Conservation (phyloP, 1,284 basidiomycete genomes). For the Ustanciosporium gigantosporum region DNA sequence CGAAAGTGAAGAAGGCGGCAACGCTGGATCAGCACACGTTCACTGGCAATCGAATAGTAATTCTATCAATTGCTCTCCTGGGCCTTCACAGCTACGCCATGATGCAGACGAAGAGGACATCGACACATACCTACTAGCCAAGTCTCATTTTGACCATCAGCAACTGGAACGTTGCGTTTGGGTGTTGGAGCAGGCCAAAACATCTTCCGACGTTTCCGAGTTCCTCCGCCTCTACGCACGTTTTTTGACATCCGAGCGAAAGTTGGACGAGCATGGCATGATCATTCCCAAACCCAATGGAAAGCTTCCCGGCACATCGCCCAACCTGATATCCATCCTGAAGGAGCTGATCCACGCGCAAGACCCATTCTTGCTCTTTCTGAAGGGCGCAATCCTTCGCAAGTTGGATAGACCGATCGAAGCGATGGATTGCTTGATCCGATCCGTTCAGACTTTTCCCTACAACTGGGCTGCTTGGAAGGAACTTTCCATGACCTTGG, state of each 20-base stretch:
- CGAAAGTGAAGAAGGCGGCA: constrained; percentile 22
- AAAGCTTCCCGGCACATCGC: constrained; percentile 31
- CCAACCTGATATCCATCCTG: constrained; percentile 43
- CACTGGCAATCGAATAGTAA: constrained; percentile 40
- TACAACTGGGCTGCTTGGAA: constrained; percentile 97
- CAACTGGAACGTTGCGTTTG: constrained; percentile 77
- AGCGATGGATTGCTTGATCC: constrained; percentile 79
- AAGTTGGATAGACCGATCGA: constrained; percentile 64
- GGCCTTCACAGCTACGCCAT: constrained; percentile 8
- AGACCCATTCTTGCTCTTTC: constrained; percentile 53
- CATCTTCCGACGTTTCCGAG: constrained; percentile 65
- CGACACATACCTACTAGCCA: constrained; percentile 71
- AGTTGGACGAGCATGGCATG: constrained; percentile 45
- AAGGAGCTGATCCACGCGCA: constrained; percentile 46
- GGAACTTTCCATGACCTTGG: constrained; percentile 53
- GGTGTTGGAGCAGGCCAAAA: constrained; percentile 35
- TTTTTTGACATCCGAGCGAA: constrained; percentile 67
- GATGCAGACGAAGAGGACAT: constrained; percentile 52
- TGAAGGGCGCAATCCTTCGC: constrained; percentile 58
- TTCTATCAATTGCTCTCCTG: constrained; percentile 28
- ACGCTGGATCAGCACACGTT: constrained; percentile 31
- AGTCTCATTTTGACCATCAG: constrained; percentile 75
- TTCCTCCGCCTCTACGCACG: constrained; percentile 81
- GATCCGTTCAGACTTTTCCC: constrained; percentile 77
- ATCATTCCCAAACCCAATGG: constrained; percentile 37